Conservation (phyloP, 257 asterid genomes). For the Phtheirospermum japonicum region DNA sequence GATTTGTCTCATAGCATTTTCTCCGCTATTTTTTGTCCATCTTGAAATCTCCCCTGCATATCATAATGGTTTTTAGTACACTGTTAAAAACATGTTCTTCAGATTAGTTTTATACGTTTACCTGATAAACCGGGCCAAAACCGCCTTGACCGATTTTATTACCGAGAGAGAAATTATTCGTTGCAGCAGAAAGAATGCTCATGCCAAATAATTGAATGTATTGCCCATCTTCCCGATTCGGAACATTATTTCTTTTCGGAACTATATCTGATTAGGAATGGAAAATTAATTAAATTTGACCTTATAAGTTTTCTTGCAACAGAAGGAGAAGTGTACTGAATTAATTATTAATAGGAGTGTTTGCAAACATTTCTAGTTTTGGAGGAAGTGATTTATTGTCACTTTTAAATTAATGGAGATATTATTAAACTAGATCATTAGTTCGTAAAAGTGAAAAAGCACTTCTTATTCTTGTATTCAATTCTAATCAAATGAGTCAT, state of each 20-base stretch:
- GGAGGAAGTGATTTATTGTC: no score
- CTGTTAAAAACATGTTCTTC: background rate
- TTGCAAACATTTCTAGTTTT: no score
- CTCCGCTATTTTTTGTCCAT: conserved; percentile 38
- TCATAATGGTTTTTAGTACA: no score
- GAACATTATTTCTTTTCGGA: background rate
- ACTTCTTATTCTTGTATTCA: no score
- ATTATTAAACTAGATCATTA: no score
- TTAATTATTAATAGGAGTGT: no score
- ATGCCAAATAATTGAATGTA: conserved; percentile 21
- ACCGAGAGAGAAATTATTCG: conserved; percentile 30
- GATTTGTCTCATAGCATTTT: conserved; percentile 36
- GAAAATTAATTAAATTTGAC: conserved; percentile 6
- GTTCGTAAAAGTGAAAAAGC: no score
- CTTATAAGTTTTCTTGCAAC: background rate
- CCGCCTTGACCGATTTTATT: conserved; percentile 55
- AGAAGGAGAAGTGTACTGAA: background rate
- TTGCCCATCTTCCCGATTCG: conserved; percentile 8
- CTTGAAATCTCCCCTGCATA: conserved; percentile 31
- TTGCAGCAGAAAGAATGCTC: conserved; percentile 32
- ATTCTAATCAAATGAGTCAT: no score
- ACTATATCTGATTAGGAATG: conserved; percentile 13
- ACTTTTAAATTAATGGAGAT: no score
- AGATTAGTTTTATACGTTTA: background rate
- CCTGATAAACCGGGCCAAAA: conserved; percentile 49